A percentile compares a stretch with the other conserved stretches of the same genome.
Evolutionary conservation across 306 rosid species (phyloP).

Genomic region (Quercus cerris): DNA sequence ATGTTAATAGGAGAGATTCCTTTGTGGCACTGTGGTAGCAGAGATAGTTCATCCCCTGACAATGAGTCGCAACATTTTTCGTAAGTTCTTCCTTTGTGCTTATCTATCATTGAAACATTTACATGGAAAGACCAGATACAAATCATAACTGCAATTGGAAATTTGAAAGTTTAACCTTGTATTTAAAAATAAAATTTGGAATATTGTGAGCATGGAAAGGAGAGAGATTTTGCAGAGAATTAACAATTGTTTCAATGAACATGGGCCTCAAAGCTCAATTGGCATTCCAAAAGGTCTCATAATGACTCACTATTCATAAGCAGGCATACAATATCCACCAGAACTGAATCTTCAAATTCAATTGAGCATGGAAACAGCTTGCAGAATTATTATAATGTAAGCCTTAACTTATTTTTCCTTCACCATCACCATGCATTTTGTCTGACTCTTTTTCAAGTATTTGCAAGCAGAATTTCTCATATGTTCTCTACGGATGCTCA

Average conservation of each 20-base stretch:
- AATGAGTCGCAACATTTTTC: constrained; percentile 20
- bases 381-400: not conserved
- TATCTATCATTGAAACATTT: not conserved
- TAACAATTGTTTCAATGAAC: not conserved
- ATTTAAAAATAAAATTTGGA: not conserved
- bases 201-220: not conserved
- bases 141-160: not conserved
- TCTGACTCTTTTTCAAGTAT: not conserved
- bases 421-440: not conserved
- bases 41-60: constrained; percentile 21
- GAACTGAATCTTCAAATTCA: not conserved
- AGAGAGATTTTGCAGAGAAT: not conserved
- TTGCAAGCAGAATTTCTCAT: not conserved
- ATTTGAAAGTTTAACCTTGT: not conserved
- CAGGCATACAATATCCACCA: not conserved
- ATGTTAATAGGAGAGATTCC: constrained; percentile 64
- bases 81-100: constrained; percentile 42
- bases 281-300: not conserved
- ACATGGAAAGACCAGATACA: not conserved
- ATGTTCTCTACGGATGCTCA: not conserved
- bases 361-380: not conserved
- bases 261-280: not conserved
- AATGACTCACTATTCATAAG: not conserved
- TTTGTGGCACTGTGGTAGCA: constrained; percentile 39
- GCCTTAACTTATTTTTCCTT: not conserved